phyloP scores from a whole-genome alignment of 495 filamentous ascomycete genomes.

The Daldinia bambusicola region DNA sequence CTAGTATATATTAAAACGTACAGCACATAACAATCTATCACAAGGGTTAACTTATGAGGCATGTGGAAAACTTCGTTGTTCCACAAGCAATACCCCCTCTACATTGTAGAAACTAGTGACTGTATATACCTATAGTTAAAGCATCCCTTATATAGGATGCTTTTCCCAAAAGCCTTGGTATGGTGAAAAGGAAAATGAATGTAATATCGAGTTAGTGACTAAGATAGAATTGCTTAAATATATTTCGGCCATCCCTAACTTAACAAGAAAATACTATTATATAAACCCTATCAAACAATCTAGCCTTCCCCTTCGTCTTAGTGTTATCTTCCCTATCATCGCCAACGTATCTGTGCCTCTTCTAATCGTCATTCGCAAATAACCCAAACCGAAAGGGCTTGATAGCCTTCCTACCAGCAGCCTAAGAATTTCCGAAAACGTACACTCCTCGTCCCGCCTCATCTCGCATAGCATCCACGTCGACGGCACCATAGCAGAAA shows the following conservation, averaged over 20 bases:
- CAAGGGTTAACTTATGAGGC: too few relatives aligned
- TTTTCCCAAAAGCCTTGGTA: not conserved
- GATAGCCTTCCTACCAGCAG: not conserved
- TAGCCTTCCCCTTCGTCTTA: not conserved
- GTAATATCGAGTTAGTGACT: not conserved
- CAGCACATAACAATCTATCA: too few relatives aligned
- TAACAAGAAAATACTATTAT: not conserved
- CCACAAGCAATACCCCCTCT: not conserved
- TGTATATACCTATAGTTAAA: not conserved
- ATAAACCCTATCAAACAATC: not conserved
- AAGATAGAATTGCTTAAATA: too few relatives aligned
- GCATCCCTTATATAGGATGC: not conserved
- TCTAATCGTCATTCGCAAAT: not conserved
- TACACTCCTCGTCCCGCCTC: not conserved
- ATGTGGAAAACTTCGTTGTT: not conserved
- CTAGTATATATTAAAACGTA: too few relatives aligned
- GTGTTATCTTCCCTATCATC: not conserved
- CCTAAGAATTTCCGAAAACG: not conserved
- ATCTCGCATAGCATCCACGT: not conserved
- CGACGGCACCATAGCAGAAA: not conserved
- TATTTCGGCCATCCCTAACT: not conserved
- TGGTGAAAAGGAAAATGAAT: too few relatives aligned
- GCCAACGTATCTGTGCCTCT: not conserved
- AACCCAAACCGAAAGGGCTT: not conserved
- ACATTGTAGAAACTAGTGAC: not conserved